These are phyloP conservation scores for Juglanconis sp. DNA, from an alignment of 2,329 filamentous ascomycete genomes.

Conservation along the genomic window DNA sequence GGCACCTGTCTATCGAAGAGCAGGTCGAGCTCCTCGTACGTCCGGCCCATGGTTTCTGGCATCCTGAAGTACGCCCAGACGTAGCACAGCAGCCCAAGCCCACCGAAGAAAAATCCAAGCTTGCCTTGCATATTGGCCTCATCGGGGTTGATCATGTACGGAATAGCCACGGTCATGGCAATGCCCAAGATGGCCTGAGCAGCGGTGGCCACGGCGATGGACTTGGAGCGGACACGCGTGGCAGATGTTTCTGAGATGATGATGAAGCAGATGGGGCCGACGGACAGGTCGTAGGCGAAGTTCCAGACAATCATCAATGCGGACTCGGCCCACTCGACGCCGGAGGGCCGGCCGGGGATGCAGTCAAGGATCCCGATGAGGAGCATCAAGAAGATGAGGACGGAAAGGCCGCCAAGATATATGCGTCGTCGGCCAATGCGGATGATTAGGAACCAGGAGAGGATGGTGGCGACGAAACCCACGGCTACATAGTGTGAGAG, in stretches of 20 bases:
- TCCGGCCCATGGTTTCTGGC: conserved; percentile 27
- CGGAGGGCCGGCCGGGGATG: conserved; percentile 36
- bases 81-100: conserved; percentile 33
- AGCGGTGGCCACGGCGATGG: conserved; percentile 42
- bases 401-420: conserved; percentile 44
- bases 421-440: conserved; percentile 50
- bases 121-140: conserved; percentile 42
- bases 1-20: conserved; percentile 63
- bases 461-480: conserved; percentile 50
- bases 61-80: conserved; percentile 34
- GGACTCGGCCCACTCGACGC: conserved; percentile 45
- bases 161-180: conserved; percentile 40
- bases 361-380: conserved; percentile 46
- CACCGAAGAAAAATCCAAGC: conserved; percentile 39
- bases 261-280: conserved; percentile 49
- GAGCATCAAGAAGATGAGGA: conserved; percentile 43
- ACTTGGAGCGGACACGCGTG: conserved; percentile 42
- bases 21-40: conserved; percentile 28
- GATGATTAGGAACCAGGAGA: conserved; percentile 50
- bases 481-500: conserved; percentile 30
- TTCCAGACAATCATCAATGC: conserved; percentile 50
- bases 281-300: conserved; percentile 48
- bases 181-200: conserved; percentile 39
- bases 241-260: conserved; percentile 52
- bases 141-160: conserved; percentile 42